These are phyloP conservation scores for Hygrocybe coccinea DNA, from an alignment of 768 basidiomycete species.

Conservation along the genomic window DNA sequence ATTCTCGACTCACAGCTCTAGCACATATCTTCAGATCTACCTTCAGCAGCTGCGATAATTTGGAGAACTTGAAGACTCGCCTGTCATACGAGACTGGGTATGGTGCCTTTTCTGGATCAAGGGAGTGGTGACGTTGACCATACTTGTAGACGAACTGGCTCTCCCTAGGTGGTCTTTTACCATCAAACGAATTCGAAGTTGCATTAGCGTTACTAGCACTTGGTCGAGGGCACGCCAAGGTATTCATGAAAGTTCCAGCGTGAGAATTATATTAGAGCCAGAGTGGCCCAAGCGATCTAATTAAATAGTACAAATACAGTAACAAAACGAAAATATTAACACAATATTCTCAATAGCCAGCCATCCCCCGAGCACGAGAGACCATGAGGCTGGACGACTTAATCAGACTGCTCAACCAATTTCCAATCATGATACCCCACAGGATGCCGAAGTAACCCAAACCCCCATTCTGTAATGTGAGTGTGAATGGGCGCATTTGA, in stretches of 20 bases:
- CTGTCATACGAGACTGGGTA: constrained; percentile 73
- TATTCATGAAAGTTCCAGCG: background rate
- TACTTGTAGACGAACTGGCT: constrained; percentile 54
- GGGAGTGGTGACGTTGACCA: constrained; percentile 62
- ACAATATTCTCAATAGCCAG: background rate
- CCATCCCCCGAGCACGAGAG: constrained; percentile 3
- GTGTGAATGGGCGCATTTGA: background rate
- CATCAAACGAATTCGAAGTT: constrained; percentile 27
- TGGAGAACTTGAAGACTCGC: background rate
- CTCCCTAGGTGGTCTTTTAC: constrained; percentile 47
- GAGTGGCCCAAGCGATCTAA: too few species aligned
- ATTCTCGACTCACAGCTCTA: constrained; percentile 56
- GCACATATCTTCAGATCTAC: constrained; percentile 31
- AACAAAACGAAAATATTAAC: background rate
- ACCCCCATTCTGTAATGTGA: constrained; percentile 29
- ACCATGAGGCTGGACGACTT: constrained; percentile 25
- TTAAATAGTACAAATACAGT: background rate
- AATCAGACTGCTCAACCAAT: constrained; percentile 34
- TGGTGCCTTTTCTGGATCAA: constrained; percentile 71
- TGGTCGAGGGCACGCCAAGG: background rate
- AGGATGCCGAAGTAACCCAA: constrained; percentile 39
- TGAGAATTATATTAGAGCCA: background rate
- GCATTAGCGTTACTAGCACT: constrained; percentile 12
- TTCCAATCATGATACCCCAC: constrained; percentile 43
- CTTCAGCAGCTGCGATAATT: background rate